phyloP scores from a whole-genome alignment of 1,284 basidiomycete genomes.

The Rhodofomes roseus region DNA sequence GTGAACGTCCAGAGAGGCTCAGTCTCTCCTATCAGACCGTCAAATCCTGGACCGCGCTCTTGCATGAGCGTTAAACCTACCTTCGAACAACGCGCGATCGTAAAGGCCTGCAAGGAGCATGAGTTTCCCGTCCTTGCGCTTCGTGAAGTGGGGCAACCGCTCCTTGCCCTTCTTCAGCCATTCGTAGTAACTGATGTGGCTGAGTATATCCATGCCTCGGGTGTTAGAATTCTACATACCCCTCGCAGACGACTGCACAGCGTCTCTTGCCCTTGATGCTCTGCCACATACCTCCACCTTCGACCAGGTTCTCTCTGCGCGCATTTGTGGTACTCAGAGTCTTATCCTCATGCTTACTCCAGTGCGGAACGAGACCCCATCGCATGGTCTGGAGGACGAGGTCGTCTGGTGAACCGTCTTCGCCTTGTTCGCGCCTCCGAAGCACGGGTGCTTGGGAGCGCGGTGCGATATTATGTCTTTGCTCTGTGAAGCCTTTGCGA shows the following conservation, averaged over 20 bases:
- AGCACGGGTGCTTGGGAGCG: constrained; percentile 66
- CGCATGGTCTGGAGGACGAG: constrained; percentile 73
- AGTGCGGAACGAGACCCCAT: constrained; percentile 90
- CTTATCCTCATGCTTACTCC: constrained; percentile 72
- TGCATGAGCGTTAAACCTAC: constrained; percentile 30
- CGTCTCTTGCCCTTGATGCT: constrained; percentile 76
- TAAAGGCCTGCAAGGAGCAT: constrained; percentile 91
- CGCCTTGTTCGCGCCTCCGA: constrained; percentile 30
- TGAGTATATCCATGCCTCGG: background rate
- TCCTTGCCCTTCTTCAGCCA: constrained; percentile 83
- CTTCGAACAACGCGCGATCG: constrained; percentile 68
- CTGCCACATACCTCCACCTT: constrained; percentile 77
- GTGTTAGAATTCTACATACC: constrained; percentile 41
- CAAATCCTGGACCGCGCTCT: background rate
- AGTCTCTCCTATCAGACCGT: constrained; percentile 39
- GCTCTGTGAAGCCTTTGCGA: constrained; percentile 23
- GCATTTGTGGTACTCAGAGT: constrained; percentile 86
- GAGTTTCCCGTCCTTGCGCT: constrained; percentile 60
- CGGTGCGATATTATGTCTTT: constrained; percentile 68
- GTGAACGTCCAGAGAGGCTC: constrained; percentile 80
- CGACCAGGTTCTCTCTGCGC: constrained; percentile 77
- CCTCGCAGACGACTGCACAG: constrained; percentile 78
- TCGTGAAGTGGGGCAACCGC: constrained; percentile 79
- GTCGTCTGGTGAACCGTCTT: constrained; percentile 1
- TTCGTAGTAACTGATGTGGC: constrained; percentile 74